Evolutionary conservation across 768 basidiomycete species (phyloP), one percentile per base, ranked within the genome.

Genomic region (Tulasnella sp.): DNA sequence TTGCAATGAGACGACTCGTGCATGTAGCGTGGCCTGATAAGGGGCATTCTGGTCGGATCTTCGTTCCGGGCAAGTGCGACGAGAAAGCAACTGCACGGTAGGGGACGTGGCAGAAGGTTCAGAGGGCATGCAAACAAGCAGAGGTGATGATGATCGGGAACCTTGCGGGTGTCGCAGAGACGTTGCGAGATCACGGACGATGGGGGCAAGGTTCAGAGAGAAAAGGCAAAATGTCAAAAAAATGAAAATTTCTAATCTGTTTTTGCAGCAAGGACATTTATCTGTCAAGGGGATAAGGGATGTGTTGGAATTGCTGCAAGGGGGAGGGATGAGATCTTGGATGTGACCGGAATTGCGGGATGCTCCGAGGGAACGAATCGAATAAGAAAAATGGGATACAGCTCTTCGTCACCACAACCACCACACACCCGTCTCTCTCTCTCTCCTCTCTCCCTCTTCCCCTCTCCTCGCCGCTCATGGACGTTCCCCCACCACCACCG

Each of bases 331-430:
- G 64, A 36, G 35, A 36, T 66, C 64, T 66, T 66, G 64, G 64
- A 34, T 59, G 22, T 59, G 52, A 59, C 52, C 52, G 52, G 52
- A 59, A 59, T 8, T 32, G 29, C 52, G 52, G 52, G 40, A 11
- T 66, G 64, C 5, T n/a, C 35, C 35, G 64, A 66, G 64, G 40
- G 64, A 66, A 66, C 26, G 64, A 66, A 66, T 37, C 64, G 4
- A 66, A 66, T 36, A 66, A 66, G 64, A 66, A 66, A 47, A 66
- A 66, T 41, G 64, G 35, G 64, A 12, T 66, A 37, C 40, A n/a
- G n/a, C 35, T 34, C 26, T 37, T 66, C 64, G 35, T 41, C 64
- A 36, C 35, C 14, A 64, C 32, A 19, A 35, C 32, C 64, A 37
- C 40, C 40, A 66, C 40, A 66, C 64, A 41, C 64, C 64, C 64